Evolutionary conservation across 805 yeast species (phyloP), one percentile per base, ranked within the genome.

Genomic region (Barnettozyma sucrosica): DNA sequence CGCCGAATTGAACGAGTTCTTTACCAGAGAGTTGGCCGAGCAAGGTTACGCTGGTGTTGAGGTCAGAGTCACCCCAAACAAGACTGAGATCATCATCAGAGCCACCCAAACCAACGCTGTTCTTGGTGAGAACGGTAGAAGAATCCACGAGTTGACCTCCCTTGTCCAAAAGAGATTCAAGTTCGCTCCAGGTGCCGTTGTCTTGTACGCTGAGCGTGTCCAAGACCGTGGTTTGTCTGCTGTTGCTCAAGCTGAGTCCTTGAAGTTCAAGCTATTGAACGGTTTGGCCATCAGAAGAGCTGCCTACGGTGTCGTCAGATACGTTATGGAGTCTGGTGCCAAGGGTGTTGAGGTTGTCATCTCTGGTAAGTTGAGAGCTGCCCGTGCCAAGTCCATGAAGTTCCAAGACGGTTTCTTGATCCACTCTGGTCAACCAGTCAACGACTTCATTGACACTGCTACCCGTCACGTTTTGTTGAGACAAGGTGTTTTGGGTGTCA

Each of bases 391-490:
- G 87, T 84, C 97, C 69, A 95, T 93, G 96, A 93, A 93, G 80
- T 93, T 92, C 85, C 85, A 93, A 72, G 98, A 92, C 74, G 99
- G 99, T 83, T 93, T 93, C 96, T 88, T 93, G 93, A 93, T 93
- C 83, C 99, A 93, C 93, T 89, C 97, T 69, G 99, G 99, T 88
- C 99, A 93, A 82, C 99, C 99, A 79, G 93, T 92, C 75, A 83
- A 80, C 65, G 99, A 93, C 73, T 93, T 93, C 85, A 93, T 93
- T 71, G 99, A 93, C 77, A 77, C 83, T 71, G 99, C 99, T 66
- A 90, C 96, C 74, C 90, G 99, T 80, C 98, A 93, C 92, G 98
- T 92, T 67, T 81, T 93, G 74, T 85, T 93, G 82, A 90, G 98
- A 83, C 98, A 93, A 81, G 99, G 99, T 89, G 98, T 93, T 62